Conservation (phyloP, 139 green algal species). For the Edaphochlamys debaryana region DNA sequence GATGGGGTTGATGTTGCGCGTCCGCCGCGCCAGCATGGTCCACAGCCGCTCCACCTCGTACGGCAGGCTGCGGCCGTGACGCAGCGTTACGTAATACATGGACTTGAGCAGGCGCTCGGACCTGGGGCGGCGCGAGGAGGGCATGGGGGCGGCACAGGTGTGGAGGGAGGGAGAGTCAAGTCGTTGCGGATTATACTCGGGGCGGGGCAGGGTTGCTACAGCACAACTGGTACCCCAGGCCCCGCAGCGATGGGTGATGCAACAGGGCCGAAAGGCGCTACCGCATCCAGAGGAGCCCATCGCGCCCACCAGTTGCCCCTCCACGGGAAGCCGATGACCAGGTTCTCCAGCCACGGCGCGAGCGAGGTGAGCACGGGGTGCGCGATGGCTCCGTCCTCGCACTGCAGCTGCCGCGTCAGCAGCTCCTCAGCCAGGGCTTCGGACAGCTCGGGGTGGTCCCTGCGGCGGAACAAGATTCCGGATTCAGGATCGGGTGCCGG, state of each 20-base stretch:
- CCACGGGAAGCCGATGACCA: conserved; percentile 80
- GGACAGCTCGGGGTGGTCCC: conserved; percentile 83
- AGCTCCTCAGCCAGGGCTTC: conserved; percentile 87
- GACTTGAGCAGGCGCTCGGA: conserved; percentile 84
- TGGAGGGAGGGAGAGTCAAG: too few relatives aligned
- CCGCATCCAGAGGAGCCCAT: too few relatives aligned
- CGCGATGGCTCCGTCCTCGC: conserved; percentile 44
- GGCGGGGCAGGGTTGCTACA: too few relatives aligned
- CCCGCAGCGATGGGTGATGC: too few relatives aligned
- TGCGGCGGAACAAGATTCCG: too few relatives aligned
- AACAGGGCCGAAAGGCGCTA: too few relatives aligned
- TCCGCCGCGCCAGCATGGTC: conserved; percentile 78
- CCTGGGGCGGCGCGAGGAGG: too few relatives aligned
- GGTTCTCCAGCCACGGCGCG: conserved; percentile 90
- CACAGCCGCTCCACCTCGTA: conserved; percentile 84
- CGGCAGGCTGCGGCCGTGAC: conserved; percentile 51
- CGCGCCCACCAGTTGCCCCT: conserved; percentile 70
- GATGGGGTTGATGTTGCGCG: conserved; percentile 86
- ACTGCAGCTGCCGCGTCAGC: conserved; percentile 65
- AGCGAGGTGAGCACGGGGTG: conserved; percentile 82
- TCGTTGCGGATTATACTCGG: too few relatives aligned
- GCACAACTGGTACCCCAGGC: too few relatives aligned
- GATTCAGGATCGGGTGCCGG: too few relatives aligned
- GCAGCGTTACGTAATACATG: conserved; percentile 86
- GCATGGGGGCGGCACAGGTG: too few relatives aligned